Evolutionary conservation across 352 stramenopile species (phyloP), one percentile per base, ranked within the genome.

Genomic region (Phytophthora brassicae): DNA sequence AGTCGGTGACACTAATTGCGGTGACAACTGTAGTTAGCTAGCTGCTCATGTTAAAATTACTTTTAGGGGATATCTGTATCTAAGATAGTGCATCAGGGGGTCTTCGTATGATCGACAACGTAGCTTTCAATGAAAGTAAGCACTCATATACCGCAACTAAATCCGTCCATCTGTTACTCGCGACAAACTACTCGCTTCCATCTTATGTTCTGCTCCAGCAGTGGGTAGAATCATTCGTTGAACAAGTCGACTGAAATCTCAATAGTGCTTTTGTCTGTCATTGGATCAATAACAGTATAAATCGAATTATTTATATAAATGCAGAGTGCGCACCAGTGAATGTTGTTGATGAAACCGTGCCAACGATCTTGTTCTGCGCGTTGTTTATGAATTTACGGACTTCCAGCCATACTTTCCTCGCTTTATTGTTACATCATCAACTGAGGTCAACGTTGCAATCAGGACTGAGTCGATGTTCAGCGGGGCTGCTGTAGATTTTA

Each of bases 301-400:
- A 2, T 38, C 31, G 13, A 52, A 20, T 22, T 41, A 16, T 39
- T 23, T 2, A 52, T 16, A n/a, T 20, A 28, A 19, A 55, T 55
- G 23, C 47, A 43, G 11, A 56, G 13, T 11, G 48, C 48, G 14
- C 33, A 46, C 48, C 48, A 56, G 23, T 56, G 48, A 46, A 46
- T 56, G 2, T 16, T 5, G 22, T 56, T 16, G 11, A 56, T 26
- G 31, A 31, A 6, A 56, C 48, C 13, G 33, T 35, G 0, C 20
- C 48, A 3, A 56, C 35, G 14, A 56, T 45, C 2, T 45, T 56
- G 6, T 29, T 35, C 13, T 36, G 33, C 3, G 20, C 48, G 9
- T 35, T n/a, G 1, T 36, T 22, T 26, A 11, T 17, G 6, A 12
- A 6, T 23, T 22, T 29, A 36, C 0, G 11, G 19, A 5, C 9